These are phyloP conservation scores for Ophiocordyceps camponoti-saundersi DNA, from an alignment of 2,329 filamentous ascomycete genomes.

Conservation along the genomic window DNA sequence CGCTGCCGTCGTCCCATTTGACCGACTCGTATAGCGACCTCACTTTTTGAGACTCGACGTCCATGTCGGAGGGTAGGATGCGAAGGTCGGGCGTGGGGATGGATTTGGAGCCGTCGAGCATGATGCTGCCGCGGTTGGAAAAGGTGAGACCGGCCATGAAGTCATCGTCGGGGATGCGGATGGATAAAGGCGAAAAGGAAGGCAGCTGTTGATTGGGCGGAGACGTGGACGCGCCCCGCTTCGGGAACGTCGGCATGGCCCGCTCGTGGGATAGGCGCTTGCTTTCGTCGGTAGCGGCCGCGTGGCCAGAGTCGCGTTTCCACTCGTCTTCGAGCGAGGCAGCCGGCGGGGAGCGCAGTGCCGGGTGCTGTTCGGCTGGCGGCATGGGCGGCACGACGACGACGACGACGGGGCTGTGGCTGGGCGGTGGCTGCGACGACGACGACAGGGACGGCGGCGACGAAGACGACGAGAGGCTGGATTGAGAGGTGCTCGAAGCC, in stretches of 20 bases:
- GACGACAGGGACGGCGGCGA: conserved; percentile 9
- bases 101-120: conserved; percentile 33
- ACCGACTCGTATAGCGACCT: conserved; percentile 46
- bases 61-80: conserved; percentile 35
- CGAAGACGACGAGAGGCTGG: conserved; percentile 8
- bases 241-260: conserved; percentile 1
- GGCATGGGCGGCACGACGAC: conserved; percentile 18
- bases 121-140: conserved; percentile 46
- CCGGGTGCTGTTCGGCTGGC: conserved; percentile 35
- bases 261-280: not conserved
- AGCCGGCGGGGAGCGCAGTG: conserved; percentile 19
- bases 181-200: conserved; percentile 16
- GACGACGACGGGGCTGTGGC: conserved; percentile 7
- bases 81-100: conserved; percentile 27
- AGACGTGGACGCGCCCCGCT: not conserved
- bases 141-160: conserved; percentile 40
- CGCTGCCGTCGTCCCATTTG: conserved; percentile 35
- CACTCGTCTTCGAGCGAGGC: conserved; percentile 19
- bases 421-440: conserved; percentile 7
- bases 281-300: conserved; percentile 21
- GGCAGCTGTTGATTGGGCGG: not conserved
- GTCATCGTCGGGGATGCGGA: conserved; percentile 41
- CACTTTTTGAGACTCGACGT: conserved; percentile 50
- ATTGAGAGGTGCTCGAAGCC: conserved; percentile 5
- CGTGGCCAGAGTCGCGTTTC: conserved; percentile 39